A percentile compares a stretch with the other conserved stretches of the same genome.
Evolutionary conservation across 345 rosid species (phyloP).

Genomic region (Gossypium herbaceum): DNA sequence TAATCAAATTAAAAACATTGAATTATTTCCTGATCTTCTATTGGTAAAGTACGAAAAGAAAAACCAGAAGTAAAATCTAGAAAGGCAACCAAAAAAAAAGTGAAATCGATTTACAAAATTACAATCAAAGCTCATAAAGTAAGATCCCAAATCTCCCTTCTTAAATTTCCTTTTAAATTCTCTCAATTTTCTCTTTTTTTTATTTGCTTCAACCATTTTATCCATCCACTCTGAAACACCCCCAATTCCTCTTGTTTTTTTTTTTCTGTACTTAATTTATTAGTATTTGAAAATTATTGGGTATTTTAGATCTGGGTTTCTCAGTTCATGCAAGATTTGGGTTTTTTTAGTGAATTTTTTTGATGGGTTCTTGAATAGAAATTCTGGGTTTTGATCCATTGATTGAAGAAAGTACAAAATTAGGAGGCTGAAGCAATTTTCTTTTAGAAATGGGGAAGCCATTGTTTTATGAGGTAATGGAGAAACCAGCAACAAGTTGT

Average conservation of each 20-base stretch:
- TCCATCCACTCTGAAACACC: neutral
- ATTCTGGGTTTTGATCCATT: neutral
- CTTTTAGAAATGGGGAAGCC: constrained; percentile 68
- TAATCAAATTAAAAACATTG: neutral
- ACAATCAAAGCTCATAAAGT: neutral
- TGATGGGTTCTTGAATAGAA: neutral
- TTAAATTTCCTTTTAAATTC: neutral
- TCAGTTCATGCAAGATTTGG: neutral
- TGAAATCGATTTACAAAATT: neutral
- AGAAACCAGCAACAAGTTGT: constrained; percentile 86
- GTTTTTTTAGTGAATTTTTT: neutral
- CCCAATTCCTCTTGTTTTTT: neutral
- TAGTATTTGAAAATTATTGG: neutral
- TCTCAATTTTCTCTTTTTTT: neutral
- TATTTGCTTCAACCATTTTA: neutral
- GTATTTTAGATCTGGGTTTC: constrained; percentile 6
- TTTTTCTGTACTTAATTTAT: neutral
- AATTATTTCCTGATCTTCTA: neutral
- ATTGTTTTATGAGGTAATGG: constrained; percentile 69
- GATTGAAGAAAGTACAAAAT: neutral
- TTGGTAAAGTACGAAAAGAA: neutral
- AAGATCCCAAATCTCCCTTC: neutral
- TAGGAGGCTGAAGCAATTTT: neutral
- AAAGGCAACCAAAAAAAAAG: neutral
- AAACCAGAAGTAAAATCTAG: neutral